Base-by-base conservation (phyloP, 768 basidiomycete species). In the Boletus tomentosulus region DNA sequence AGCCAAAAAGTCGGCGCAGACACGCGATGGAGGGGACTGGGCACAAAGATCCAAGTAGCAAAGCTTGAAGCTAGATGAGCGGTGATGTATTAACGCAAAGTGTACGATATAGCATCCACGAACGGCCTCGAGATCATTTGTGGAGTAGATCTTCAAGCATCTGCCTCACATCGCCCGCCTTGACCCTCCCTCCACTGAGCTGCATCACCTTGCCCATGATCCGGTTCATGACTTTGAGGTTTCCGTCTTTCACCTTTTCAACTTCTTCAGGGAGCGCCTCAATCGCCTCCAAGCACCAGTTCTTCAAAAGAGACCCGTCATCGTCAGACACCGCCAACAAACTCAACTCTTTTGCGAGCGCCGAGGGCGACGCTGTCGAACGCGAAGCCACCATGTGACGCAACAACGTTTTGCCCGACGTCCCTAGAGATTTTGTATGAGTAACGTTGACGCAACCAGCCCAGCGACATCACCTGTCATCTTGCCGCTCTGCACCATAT, bases 11-110 rank as follows among this genome's bases (percentile, higher is more conserved):
- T 75, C 42, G 87, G 85, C 22, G 86, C 86, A 1, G 79, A 82
- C 6, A 96, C 94, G 4, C 76, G 84, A 12, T 98, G 95, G 95
- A 82, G 86, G 64, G 92, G 89, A 6, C 71, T 98, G 11, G 84
- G 87, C 6, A 84, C 81, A 13, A 79, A 71, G 38, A 58, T 82
- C 3, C 83, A 93, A 56, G 75, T 91, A 10, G 70, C 74, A 11
- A 62, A 46, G 51, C 42, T 66, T 25, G 51, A 42, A 13, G 43
- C 53, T 22, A 56, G 43, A 46, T 60, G 39, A 59, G n/a, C n/a
- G 8, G 48, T 50, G 11, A 54, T 35, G 16, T 33, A 35, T 16
- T 6, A 11, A 22, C 43, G 16, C 43, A 31, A 54, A 19, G 16
- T 47, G 54, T 43, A 53, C 50, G 25, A 35, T 27, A 6, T 3